A percentile compares a stretch with the other conserved stretches of the same genome.
phyloP scores from a whole-genome alignment of 108 stramenopile genomes.

The Skeletonema tropicum region DNA sequence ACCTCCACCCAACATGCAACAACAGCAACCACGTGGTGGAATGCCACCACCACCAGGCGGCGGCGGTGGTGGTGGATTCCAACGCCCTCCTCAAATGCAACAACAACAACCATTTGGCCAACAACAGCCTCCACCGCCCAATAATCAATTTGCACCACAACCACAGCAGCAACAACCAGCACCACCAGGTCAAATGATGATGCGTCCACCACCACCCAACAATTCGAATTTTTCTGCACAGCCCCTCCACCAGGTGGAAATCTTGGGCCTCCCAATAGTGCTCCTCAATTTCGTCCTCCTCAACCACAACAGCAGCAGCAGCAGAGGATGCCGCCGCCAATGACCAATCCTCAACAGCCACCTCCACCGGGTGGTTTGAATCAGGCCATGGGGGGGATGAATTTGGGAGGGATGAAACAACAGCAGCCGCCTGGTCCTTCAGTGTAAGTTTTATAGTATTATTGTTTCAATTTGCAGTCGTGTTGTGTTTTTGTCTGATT shows the following conservation, averaged over 20 bases:
- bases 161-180: too few species aligned
- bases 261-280: background rate
- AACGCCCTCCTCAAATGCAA: background rate
- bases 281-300: background rate
- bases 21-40: conserved; percentile 8
- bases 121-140: background rate
- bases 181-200: background rate
- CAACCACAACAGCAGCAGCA: too few species aligned
- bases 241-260: too few species aligned
- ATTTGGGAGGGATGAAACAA: conserved; percentile 9
- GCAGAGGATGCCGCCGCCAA: background rate
- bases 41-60: conserved; percentile 15
- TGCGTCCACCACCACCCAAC: background rate
- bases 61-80: conserved; percentile 9
- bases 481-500: too few species aligned
- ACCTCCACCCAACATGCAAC: conserved; percentile 2
- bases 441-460: conserved; percentile 12
- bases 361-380: conserved; percentile 32
- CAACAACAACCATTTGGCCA: background rate
- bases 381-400: conserved; percentile 60
- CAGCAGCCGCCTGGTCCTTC: conserved; percentile 14
- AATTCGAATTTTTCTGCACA: background rate
- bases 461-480: too few species aligned
- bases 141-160: background rate
- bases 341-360: conserved; percentile 7